Base-by-base conservation (phyloP, 73 alveolate species). In the Urostyla sp. region DNA sequence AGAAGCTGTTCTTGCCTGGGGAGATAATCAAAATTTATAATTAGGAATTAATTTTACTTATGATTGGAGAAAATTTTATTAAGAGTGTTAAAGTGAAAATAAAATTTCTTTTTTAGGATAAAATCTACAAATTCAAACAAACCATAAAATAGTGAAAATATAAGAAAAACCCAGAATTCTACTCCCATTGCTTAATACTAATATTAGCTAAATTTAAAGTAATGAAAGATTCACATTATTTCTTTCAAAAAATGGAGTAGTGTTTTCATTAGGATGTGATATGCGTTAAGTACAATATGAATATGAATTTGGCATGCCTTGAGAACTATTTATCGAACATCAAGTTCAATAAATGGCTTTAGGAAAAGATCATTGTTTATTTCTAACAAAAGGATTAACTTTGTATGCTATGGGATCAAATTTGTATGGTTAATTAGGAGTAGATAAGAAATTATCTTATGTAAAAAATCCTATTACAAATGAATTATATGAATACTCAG, bases 271-370 rank as follows among this genome's bases (percentile, higher is more conserved):
- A 24, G 83, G 83, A 7, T 38, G 49, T 20, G 83, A 69, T 69
- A 13, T 46, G 18, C 44, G 83, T 27, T 4, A 46, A 20, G 69
- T 49, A n/a, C 34, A 48, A 30, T 31, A 48, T 7, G 83, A 69
- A 34, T 48, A n/a, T 48, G 28, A n/a, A 6, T 69, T 24, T 69
- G 83, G 83, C 4, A 69, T 69, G 2, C 83, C 83, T n/a, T 46
- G 83, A 49, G 21, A 20, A 46, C 20, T 69, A 26, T n/a, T 16
- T 5, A 6, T 69, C 1, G 32, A 69, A 27, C 28, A 26, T 5
- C 32, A 46, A 15, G 38, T 69, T 7, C 24, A 21, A 32, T 23
- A 45, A 28, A 7, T 69, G 8, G 30, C 67, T 5, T 28, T 69
- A 30, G 83, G 83, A 2, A 45, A 69, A 26, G 83, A 69, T 49